These are phyloP conservation scores for Canariomyces notabilis DNA, from an alignment of 2,329 filamentous ascomycete genomes.

Conservation along the genomic window DNA sequence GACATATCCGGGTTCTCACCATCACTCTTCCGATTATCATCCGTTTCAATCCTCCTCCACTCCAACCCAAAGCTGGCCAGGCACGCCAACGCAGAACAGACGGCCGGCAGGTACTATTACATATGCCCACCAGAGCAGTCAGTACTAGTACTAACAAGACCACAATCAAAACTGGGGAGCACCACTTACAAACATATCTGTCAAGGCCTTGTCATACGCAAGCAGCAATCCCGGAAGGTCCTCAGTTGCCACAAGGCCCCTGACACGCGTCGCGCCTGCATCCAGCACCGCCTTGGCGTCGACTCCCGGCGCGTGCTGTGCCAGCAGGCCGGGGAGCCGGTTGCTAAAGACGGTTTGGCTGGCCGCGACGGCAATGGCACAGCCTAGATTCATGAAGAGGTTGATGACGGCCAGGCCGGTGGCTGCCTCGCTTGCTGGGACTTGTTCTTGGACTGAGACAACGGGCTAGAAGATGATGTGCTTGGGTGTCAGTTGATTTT, in stretches of 20 bases:
- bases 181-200: slow-evolving; percentile 2
- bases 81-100: background rate
- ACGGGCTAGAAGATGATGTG: background rate
- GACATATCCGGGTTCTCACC: no score
- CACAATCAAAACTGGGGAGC: background rate
- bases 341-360: slow-evolving; percentile 1
- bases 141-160: no score
- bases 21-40: background rate
- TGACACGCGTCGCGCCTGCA: background rate
- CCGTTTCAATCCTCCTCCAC: background rate
- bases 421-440: background rate
- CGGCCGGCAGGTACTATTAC: slow-evolving; percentile 4
- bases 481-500: background rate
- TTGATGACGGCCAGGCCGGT: background rate
- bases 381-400: slow-evolving; percentile 3
- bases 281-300: background rate
- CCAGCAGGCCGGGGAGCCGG: background rate
- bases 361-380: background rate
- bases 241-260: background rate
- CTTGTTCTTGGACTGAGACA: background rate
- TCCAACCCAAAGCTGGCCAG: background rate
- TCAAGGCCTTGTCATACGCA: slow-evolving; percentile 1
- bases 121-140: no score
- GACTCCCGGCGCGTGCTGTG: background rate
- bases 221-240: background rate